Conservation (phyloP, 1,284 basidiomycete species). For the Anthracocystis walkeri region DNA sequence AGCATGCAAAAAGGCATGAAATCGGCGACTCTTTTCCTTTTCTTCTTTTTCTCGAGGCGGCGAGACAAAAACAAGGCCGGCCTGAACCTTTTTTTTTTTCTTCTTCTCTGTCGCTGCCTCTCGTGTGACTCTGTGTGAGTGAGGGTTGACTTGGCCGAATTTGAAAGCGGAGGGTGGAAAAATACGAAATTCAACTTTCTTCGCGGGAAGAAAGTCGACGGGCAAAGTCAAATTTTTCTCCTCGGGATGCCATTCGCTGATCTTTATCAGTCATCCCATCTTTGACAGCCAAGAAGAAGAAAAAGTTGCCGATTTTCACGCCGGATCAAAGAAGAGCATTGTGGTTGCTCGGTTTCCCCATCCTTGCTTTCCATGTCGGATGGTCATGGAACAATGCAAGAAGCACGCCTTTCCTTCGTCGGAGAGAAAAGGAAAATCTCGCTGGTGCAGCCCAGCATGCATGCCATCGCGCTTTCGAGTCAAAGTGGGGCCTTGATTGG, state of each 20-base stretch:
- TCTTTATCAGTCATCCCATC: slow-evolving; percentile 16
- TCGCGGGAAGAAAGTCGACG: not conserved
- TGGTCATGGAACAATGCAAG: too few species aligned
- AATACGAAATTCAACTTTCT: not conserved
- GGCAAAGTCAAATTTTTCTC: slow-evolving; percentile 2
- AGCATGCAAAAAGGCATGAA: not conserved
- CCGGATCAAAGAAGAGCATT: slow-evolving; percentile 1
- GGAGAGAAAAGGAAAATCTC: too few species aligned
- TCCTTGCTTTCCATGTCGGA: not conserved
- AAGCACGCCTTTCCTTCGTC: not conserved
- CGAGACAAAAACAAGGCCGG: too few species aligned
- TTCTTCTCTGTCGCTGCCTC: not conserved
- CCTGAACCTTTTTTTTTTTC: not conserved
- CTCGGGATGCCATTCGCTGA: not conserved
- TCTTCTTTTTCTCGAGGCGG: not conserved
- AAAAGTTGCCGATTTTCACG: slow-evolving; percentile 20
- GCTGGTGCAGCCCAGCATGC: too few species aligned
- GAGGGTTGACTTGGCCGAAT: too few species aligned
- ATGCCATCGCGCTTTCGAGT: too few species aligned
- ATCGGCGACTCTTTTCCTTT: not conserved
- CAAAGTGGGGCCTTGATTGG: not conserved
- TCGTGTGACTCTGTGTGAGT: not conserved
- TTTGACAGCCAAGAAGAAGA: not conserved
- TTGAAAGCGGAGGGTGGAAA: too few species aligned
- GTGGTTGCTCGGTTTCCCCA: not conserved